phyloP scores from a whole-genome alignment of 2,329 filamentous ascomycete species.

The Hymenoscyphus occultus region DNA sequence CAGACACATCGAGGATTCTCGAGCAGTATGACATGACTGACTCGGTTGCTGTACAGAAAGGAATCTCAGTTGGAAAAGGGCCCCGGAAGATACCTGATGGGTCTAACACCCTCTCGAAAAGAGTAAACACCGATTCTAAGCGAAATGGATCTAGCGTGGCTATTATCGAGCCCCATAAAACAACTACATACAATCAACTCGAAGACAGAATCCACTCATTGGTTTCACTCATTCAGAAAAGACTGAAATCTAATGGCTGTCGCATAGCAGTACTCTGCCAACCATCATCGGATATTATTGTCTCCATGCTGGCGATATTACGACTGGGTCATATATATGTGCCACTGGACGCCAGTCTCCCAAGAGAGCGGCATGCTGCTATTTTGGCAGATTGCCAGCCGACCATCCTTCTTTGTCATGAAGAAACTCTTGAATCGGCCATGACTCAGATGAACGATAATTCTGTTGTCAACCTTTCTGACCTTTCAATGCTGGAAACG shows the following conservation, averaged over 20 bases:
- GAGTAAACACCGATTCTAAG: neutral
- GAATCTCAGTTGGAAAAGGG: slow-evolving; percentile 3
- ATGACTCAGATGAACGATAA: neutral
- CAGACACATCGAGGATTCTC: neutral
- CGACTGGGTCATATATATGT: slow-evolving; percentile 33
- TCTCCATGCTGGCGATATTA: slow-evolving; percentile 34
- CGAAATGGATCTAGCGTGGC: neutral
- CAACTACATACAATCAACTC: neutral
- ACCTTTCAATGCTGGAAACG: slow-evolving; percentile 7
- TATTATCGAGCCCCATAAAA: neutral
- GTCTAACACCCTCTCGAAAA: slow-evolving; percentile 4
- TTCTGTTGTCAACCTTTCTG: slow-evolving; percentile 13
- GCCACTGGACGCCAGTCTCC: slow-evolving; percentile 33
- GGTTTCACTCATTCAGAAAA: slow-evolving; percentile 29
- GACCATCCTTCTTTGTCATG: slow-evolving; percentile 28
- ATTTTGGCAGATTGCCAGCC: slow-evolving; percentile 31
- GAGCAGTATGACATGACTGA: neutral
- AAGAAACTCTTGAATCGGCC: slow-evolving; percentile 17
- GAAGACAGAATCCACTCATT: slow-evolving; percentile 36
- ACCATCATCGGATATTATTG: slow-evolving; percentile 22
- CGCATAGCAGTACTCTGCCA: slow-evolving; percentile 31
- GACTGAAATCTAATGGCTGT: slow-evolving; percentile 18
- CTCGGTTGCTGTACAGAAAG: neutral
- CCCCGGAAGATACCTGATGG: neutral
- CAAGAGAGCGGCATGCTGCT: slow-evolving; percentile 21